Evolutionary conservation across 371 early-diverging fungal genomes (phyloP).

Genomic region (Funneliformis caledonium): DNA sequence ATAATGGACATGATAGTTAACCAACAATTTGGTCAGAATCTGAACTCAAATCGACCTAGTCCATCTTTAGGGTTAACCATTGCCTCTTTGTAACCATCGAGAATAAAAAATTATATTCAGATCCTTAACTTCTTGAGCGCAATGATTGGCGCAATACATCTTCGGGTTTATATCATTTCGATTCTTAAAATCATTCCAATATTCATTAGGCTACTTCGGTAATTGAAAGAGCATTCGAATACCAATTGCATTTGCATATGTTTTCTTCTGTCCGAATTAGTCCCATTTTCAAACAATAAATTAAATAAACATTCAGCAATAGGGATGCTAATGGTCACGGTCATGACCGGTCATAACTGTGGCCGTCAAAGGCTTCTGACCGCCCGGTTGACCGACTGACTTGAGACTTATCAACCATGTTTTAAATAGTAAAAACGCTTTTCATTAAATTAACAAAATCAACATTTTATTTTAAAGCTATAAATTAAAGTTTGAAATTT

Average conservation of each 20-base stretch:
- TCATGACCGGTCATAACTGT: too few relatives aligned
- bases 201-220: not conserved
- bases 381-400: too few relatives aligned
- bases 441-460: too few relatives aligned
- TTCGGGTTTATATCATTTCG: not conserved
- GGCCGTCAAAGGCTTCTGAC: too few relatives aligned
- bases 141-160: constrained; percentile 1
- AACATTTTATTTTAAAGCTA: too few relatives aligned
- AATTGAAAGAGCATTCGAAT: constrained; percentile 3
- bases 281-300: constrained; percentile 22
- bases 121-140: not conserved
- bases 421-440: too few relatives aligned
- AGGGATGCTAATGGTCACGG: too few relatives aligned
- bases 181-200: constrained; percentile 3
- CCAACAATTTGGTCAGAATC: not conserved
- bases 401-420: too few relatives aligned
- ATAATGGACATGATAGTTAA: constrained; percentile 5
- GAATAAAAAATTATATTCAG: constrained; percentile 7
- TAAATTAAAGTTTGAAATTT: too few relatives aligned
- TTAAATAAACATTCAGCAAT: too few relatives aligned
- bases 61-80: not conserved
- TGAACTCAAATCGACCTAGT: not conserved
- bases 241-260: not conserved
- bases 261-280: not conserved
- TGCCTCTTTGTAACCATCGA: too few relatives aligned